A percentile compares a stretch with the other conserved stretches of the same genome.
Evolutionary conservation across 768 basidiomycete species (phyloP).

Genomic region (Russula dissimulans): DNA sequence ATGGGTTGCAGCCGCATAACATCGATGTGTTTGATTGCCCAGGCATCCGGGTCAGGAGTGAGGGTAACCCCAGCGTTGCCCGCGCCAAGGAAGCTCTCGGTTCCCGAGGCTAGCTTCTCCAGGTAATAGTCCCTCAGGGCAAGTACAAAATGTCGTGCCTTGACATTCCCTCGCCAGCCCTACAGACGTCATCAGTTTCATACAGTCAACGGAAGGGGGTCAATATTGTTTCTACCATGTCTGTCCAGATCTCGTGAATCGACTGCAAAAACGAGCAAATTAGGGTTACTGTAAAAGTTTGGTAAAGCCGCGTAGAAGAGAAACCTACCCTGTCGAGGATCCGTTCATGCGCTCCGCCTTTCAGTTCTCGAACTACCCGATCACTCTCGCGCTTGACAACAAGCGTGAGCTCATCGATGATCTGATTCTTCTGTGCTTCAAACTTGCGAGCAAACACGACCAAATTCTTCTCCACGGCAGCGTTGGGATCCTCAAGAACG

Average conservation of each 20-base stretch:
- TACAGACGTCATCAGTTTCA: not conserved
- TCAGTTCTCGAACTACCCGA: constrained; percentile 16
- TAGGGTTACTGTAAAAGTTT: not conserved
- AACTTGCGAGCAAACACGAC: constrained; percentile 21
- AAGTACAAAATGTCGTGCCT: constrained; percentile 9
- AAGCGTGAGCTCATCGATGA: constrained; percentile 13
- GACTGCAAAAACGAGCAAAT: not conserved
- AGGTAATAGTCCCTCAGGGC: constrained; percentile 27
- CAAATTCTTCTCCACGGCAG: constrained; percentile 19
- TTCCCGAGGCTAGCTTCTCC: constrained; percentile 16
- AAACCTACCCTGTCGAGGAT: constrained; percentile 15
- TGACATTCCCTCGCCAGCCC: constrained; percentile 18
- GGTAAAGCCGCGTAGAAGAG: too few species aligned
- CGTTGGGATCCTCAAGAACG: constrained; percentile 19
- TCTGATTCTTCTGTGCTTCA: constrained; percentile 15
- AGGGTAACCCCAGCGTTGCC: not conserved
- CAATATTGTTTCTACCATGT: constrained; percentile 20
- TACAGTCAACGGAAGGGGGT: not conserved
- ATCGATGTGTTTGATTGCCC: constrained; percentile 23
- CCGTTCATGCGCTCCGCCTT: constrained; percentile 22
- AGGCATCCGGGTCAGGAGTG: constrained; percentile 20
- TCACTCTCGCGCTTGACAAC: constrained; percentile 6
- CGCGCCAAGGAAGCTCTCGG: not conserved
- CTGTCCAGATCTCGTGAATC: constrained; percentile 18
- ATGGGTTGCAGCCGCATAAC: constrained; percentile 21